Evolutionary conservation across 2,329 filamentous ascomycete species (phyloP).

Genomic region (Cladosporium austrohemisphaericum): DNA sequence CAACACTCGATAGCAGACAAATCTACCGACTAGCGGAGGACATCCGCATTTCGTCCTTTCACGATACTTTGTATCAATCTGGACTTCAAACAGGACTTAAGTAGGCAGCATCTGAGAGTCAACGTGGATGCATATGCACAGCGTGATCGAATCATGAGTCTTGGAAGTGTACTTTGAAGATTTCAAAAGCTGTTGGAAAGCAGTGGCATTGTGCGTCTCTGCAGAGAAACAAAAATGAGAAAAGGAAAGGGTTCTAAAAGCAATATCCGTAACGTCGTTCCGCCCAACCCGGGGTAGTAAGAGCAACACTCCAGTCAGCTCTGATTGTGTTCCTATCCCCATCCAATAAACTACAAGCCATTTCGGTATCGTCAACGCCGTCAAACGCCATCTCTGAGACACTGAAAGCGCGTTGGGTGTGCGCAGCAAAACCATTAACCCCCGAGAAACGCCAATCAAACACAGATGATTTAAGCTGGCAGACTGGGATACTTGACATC

Average conservation of each 20-base stretch:
- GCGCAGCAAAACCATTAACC: neutral
- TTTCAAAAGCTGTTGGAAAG: too few species aligned
- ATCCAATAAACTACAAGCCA: slow-evolving; percentile 3
- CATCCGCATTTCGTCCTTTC: too few species aligned
- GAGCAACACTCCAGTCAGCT: slow-evolving; percentile 3
- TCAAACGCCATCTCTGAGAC: slow-evolving; percentile 6
- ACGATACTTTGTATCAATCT: too few species aligned
- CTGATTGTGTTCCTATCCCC: neutral
- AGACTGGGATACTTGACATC: slow-evolving; percentile 14
- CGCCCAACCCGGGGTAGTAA: neutral
- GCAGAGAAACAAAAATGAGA: neutral
- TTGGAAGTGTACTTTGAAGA: too few species aligned
- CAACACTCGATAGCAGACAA: too few species aligned
- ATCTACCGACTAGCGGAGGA: too few species aligned
- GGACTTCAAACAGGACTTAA: too few species aligned
- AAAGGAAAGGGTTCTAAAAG: neutral
- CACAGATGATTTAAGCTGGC: neutral
- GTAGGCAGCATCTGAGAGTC: too few species aligned
- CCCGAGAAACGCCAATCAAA: slow-evolving; percentile 4
- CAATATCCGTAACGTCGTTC: slow-evolving; percentile 10
- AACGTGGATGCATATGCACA: too few species aligned
- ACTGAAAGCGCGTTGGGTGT: neutral
- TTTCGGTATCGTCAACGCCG: slow-evolving; percentile 2
- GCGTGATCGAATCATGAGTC: too few species aligned
- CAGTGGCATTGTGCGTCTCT: neutral